phyloP scores from a whole-genome alignment of 345 rosid genomes.

The Aquilaria malaccensis region DNA sequence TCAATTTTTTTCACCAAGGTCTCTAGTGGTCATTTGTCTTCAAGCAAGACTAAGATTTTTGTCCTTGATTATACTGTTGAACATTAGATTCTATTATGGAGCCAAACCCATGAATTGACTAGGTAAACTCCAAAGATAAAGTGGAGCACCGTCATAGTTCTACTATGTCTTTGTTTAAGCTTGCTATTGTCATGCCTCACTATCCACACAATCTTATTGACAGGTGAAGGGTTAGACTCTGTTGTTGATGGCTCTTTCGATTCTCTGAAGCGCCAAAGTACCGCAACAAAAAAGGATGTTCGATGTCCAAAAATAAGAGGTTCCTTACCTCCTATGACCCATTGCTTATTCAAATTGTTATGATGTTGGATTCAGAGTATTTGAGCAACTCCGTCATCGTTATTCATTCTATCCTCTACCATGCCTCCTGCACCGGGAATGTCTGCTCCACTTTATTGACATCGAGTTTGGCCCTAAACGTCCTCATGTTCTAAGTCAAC shows the following conservation, averaged over 20 bases:
- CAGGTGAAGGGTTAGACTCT: conserved; percentile 16
- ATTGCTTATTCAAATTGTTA: conserved; percentile 66
- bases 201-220: conserved; percentile 44
- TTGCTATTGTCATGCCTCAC: conserved; percentile 32
- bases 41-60: too few species aligned
- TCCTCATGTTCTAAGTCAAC: conserved; percentile 65
- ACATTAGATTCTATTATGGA: too few species aligned
- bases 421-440: conserved; percentile 87
- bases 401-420: conserved; percentile 79
- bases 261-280: conserved; percentile 83
- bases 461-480: conserved; percentile 87
- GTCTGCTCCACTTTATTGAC: conserved; percentile 69
- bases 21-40: too few species aligned
- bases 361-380: conserved; percentile 92
- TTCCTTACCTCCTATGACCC: conserved; percentile 59
- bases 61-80: too few species aligned
- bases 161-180: conserved; percentile 10
- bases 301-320: conserved; percentile 19
- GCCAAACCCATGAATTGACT: too few species aligned
- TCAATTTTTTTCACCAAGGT: too few species aligned
- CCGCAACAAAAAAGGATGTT: conserved; percentile 70
- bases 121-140: too few species aligned
- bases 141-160: conserved; percentile 13
- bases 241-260: conserved; percentile 9
- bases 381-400: conserved; percentile 89